Percentiles rank a stretch among this genome's conserved stretches.
Conservation (phyloP, 305 asterid genomes). For the Coffea humblotiana region DNA sequence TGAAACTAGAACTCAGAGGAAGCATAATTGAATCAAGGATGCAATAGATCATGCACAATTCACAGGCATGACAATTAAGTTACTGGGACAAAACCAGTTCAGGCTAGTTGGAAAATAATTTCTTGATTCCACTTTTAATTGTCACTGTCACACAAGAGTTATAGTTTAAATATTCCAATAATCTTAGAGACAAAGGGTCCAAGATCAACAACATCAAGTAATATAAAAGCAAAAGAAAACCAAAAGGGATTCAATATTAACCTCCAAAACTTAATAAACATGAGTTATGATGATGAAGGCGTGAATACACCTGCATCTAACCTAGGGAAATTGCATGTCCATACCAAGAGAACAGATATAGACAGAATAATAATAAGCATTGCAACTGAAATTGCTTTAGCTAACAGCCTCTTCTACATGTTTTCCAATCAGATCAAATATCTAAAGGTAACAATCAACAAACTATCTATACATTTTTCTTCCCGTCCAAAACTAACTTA, state of each 20-base stretch:
- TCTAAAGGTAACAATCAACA: too few relatives aligned
- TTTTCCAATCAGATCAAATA: not conserved
- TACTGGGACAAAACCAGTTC: not conserved
- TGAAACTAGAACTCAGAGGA: too few relatives aligned
- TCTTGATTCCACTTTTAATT: not conserved
- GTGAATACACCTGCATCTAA: not conserved
- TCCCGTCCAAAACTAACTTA: too few relatives aligned
- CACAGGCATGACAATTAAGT: not conserved
- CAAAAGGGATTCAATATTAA: too few relatives aligned
- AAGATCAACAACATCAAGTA: not conserved
- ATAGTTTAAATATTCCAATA: not conserved
- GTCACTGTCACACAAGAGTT: not conserved
- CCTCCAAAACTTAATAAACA: not conserved
- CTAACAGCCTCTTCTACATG: not conserved
- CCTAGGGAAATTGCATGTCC: not conserved
- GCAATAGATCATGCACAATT: not conserved
- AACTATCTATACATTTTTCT: too few relatives aligned
- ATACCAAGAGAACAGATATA: not conserved
- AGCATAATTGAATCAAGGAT: too few relatives aligned
- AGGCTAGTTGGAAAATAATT: not conserved
- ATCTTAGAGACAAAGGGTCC: not conserved
- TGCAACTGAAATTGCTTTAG: not conserved
- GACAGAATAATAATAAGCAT: not conserved
- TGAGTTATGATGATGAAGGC: too few relatives aligned
- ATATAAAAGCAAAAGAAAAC: too few relatives aligned